A percentile compares a stretch with the other conserved stretches of the same genome.
Evolutionary conservation across 257 asterid species (phyloP).

Genomic region (Solanum tacnaense): DNA sequence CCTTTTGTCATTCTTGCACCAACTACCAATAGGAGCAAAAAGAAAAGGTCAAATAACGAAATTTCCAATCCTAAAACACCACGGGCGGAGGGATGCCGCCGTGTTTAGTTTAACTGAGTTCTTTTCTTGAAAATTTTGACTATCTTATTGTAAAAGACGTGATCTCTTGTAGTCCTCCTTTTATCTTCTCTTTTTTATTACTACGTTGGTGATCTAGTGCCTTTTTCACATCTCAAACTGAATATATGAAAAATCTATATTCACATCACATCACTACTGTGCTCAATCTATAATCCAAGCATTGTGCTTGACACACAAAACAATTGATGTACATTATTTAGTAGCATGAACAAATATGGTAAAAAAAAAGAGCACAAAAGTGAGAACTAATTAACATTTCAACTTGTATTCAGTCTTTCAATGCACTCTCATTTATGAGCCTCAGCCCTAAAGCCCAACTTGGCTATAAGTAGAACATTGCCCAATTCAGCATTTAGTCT

Average conservation of each 20-base stretch:
- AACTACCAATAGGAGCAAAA: not conserved
- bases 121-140: not conserved
- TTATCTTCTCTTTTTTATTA: not conserved
- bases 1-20: not conserved
- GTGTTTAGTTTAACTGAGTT: not conserved
- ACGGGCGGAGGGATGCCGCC: not conserved
- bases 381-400: not conserved
- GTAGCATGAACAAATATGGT: not conserved
- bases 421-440: not conserved
- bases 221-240: not conserved
- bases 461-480: not conserved
- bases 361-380: not conserved
- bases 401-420: not conserved
- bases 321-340: not conserved
- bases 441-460: not conserved
- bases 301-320: not conserved
- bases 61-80: not conserved
- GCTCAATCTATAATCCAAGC: not conserved
- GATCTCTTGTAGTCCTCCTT: not conserved
- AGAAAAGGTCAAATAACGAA: not conserved
- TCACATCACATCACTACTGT: not conserved
- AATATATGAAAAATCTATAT: not conserved
- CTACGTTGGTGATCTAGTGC: not conserved
- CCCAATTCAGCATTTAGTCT: not conserved
- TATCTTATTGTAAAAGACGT: not conserved